phyloP scores from a whole-genome alignment of 805 yeast species.

The Metschnikowia gelsemii region DNA sequence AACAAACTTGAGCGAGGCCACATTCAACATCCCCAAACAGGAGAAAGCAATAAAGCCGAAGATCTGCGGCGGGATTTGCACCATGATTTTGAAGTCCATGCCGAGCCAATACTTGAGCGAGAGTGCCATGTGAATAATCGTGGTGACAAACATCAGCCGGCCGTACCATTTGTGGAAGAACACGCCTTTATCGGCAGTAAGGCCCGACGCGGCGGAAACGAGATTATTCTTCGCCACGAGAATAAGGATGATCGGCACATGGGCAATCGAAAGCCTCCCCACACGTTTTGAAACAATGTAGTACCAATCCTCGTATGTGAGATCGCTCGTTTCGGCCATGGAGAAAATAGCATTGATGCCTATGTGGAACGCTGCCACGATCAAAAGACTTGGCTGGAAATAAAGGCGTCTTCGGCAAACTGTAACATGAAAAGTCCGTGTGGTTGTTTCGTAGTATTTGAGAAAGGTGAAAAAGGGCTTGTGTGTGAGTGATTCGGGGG shows the following conservation, averaged over 20 bases:
- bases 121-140: conserved; percentile 36
- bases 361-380: conserved; percentile 29
- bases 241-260: conserved; percentile 38
- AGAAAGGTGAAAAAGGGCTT: conserved; percentile 28
- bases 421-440: conserved; percentile 25
- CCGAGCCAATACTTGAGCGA: conserved; percentile 42
- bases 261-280: conserved; percentile 40
- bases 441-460: conserved; percentile 29
- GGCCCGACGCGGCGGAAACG: conserved; percentile 40
- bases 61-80: conserved; percentile 49
- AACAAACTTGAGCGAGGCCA: conserved; percentile 36
- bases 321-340: conserved; percentile 33
- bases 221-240: conserved; percentile 42
- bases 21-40: conserved; percentile 35
- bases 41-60: conserved; percentile 49
- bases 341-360: conserved; percentile 32
- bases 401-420: conserved; percentile 24
- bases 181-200: conserved; percentile 39
- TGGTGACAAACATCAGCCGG: conserved; percentile 36
- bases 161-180: conserved; percentile 48
- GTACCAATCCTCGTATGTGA: conserved; percentile 37
- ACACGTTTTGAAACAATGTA: conserved; percentile 45
- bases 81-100: conserved; percentile 38
- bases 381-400: conserved; percentile 42
- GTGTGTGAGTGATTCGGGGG: conserved; percentile 14